phyloP scores from a whole-genome alignment of 306 rosid genomes.

The Luffa aegyptiaca region DNA sequence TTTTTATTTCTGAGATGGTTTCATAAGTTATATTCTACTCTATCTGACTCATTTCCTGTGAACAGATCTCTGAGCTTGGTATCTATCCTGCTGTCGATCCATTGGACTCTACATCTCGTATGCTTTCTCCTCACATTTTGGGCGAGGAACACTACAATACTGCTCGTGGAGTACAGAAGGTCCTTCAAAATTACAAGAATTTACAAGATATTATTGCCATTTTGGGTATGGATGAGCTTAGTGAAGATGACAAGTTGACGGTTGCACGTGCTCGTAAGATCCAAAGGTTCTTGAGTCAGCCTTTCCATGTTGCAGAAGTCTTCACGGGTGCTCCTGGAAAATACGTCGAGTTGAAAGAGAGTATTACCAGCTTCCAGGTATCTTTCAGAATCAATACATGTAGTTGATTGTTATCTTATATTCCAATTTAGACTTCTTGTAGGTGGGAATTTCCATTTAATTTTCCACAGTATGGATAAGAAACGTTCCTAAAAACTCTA shows the following conservation, averaged over 20 bases:
- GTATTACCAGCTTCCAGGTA: constrained; percentile 82
- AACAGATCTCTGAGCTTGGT: constrained; percentile 92
- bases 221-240: constrained; percentile 99
- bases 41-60: constrained; percentile 9
- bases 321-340: constrained; percentile 99
- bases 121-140: constrained; percentile 96
- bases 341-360: constrained; percentile 93
- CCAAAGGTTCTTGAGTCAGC: constrained; percentile 78
- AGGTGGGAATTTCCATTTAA: not conserved
- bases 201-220: constrained; percentile 98
- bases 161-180: constrained; percentile 97
- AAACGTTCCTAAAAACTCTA: not conserved
- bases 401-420: not conserved
- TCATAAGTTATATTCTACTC: not conserved
- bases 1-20: not conserved
- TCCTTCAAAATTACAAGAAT: constrained; percentile 96
- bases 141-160: constrained; percentile 85
- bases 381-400: not conserved
- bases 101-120: constrained; percentile 93
- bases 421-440: not conserved
- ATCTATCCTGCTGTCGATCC: constrained; percentile 98
- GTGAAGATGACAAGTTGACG: constrained; percentile 96
- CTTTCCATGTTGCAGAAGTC: constrained; percentile 99
- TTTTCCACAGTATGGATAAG: not conserved
- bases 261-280: constrained; percentile 99